phyloP scores from a whole-genome alignment of 208 protist genomes.

The Leishmania major region DNA sequence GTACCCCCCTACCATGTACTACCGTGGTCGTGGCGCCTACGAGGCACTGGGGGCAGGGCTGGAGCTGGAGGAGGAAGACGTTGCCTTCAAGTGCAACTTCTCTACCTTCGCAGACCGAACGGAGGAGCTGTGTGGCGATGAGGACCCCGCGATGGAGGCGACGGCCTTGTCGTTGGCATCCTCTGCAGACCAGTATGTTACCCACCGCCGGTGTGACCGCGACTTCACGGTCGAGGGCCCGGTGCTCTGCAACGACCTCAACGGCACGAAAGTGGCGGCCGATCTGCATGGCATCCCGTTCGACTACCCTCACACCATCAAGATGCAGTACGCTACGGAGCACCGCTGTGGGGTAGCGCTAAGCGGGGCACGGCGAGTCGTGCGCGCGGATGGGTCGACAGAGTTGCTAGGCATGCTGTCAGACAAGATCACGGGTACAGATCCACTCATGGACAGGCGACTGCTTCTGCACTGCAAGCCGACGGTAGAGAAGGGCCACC shows the following conservation, averaged over 20 bases:
- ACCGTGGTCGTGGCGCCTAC: constrained; percentile 70
- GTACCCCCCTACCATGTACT: constrained; percentile 63
- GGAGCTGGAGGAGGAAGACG: constrained; percentile 56
- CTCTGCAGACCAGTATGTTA: constrained; percentile 37
- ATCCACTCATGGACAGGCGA: constrained; percentile 58
- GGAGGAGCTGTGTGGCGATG: constrained; percentile 31
- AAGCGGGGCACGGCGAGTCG: constrained; percentile 34
- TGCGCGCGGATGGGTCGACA: constrained; percentile 5
- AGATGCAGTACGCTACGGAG: constrained; percentile 72
- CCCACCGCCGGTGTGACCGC: constrained; percentile 67
- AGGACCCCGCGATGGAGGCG: constrained; percentile 32
- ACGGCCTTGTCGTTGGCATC: constrained; percentile 12
- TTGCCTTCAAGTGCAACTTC: constrained; percentile 84
- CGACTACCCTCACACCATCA: constrained; percentile 50
- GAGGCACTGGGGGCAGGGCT: constrained; percentile 69
- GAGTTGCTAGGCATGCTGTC: constrained; percentile 42
- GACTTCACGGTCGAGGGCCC: constrained; percentile 69
- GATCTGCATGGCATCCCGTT: constrained; percentile 46
- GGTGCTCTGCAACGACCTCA: constrained; percentile 46
- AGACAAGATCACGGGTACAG: constrained; percentile 69
- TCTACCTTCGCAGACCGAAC: constrained; percentile 43
- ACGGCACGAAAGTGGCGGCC: constrained; percentile 41
- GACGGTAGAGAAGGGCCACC: constrained; percentile 42
- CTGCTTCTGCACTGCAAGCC: constrained; percentile 51
- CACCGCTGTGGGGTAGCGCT: constrained; percentile 75